Evolutionary conservation across 139 green algal species (phyloP).

Genomic region (Chlorella sp.): DNA sequence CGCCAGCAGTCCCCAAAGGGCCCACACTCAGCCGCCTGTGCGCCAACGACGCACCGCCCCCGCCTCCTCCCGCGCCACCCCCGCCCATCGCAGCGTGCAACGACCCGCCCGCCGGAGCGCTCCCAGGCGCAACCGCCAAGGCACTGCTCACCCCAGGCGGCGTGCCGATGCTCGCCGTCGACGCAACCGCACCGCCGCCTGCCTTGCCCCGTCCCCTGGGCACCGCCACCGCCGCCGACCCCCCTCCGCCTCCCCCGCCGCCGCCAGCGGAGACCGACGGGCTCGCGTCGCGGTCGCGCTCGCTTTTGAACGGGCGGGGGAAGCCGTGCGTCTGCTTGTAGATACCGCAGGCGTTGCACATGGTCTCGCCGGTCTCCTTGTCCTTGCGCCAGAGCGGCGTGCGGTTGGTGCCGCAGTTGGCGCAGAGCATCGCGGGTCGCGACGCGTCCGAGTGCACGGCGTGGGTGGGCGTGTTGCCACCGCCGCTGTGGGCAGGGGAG

Average conservation of each 20-base stretch:
- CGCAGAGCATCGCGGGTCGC: constrained; percentile 10
- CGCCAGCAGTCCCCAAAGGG: too few relatives aligned
- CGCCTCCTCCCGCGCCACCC: too few relatives aligned
- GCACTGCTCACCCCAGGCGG: too few relatives aligned
- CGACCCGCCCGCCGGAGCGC: too few relatives aligned
- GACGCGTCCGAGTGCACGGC: neutral
- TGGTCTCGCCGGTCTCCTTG: constrained; percentile 23
- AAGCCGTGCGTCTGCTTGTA: constrained; percentile 47
- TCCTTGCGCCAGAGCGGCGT: constrained; percentile 35
- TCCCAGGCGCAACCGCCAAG: too few relatives aligned
- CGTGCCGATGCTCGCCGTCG: neutral
- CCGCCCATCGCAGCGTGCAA: too few relatives aligned
- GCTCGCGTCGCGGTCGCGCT: neutral
- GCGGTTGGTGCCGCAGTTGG: constrained; percentile 25
- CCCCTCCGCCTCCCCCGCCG: neutral
- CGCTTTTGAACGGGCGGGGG: constrained; percentile 9
- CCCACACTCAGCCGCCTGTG: too few relatives aligned
- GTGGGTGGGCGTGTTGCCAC: neutral
- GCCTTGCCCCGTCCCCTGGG: neutral
- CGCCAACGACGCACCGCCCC: too few relatives aligned
- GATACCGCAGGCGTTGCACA: constrained; percentile 42
- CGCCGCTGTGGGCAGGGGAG: neutral
- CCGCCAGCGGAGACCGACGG: neutral
- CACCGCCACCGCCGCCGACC: neutral
- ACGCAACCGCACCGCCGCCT: neutral